Evolutionary conservation across 352 stramenopile genomes (phyloP).

Genomic region (Phytophthora hybrid): DNA sequence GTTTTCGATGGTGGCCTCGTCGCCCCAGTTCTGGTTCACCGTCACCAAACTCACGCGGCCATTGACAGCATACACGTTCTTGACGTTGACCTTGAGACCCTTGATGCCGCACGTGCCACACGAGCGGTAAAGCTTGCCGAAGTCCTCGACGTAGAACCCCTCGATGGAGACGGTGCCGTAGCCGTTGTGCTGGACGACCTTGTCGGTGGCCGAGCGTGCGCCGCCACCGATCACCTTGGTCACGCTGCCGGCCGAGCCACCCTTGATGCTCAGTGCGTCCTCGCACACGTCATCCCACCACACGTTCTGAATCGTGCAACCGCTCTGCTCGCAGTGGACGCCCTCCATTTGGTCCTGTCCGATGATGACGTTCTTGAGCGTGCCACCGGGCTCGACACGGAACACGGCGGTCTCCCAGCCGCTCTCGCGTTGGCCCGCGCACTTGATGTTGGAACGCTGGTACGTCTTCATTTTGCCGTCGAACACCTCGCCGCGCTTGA

Average conservation of each 20-base stretch:
- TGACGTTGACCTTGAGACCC: constrained; percentile 34
- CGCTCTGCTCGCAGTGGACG: constrained; percentile 34
- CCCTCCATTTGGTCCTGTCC: constrained; percentile 45
- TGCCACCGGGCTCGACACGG: constrained; percentile 48
- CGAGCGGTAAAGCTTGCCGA: constrained; percentile 33
- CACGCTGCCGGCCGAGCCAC: constrained; percentile 41
- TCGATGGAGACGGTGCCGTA: constrained; percentile 34
- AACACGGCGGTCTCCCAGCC: constrained; percentile 45
- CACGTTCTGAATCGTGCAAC: constrained; percentile 33
- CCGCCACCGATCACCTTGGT: constrained; percentile 43
- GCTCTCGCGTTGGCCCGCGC: constrained; percentile 46
- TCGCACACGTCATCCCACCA: constrained; percentile 48
- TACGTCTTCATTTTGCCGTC: constrained; percentile 39
- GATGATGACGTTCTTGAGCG: constrained; percentile 63
- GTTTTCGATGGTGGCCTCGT: constrained; percentile 51
- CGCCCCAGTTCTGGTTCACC: constrained; percentile 53
- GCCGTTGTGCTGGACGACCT: constrained; percentile 35
- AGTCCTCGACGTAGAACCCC: constrained; percentile 33
- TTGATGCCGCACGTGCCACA: constrained; percentile 30
- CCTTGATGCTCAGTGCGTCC: constrained; percentile 52
- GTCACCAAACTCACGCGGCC: constrained; percentile 45
- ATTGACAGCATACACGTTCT: constrained; percentile 33
- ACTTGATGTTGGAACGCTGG: constrained; percentile 48
- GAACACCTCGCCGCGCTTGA: constrained; percentile 45
- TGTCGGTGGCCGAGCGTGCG: constrained; percentile 25